phyloP scores from a whole-genome alignment of 257 asterid genomes.

The Scutellaria baicalensis region DNA sequence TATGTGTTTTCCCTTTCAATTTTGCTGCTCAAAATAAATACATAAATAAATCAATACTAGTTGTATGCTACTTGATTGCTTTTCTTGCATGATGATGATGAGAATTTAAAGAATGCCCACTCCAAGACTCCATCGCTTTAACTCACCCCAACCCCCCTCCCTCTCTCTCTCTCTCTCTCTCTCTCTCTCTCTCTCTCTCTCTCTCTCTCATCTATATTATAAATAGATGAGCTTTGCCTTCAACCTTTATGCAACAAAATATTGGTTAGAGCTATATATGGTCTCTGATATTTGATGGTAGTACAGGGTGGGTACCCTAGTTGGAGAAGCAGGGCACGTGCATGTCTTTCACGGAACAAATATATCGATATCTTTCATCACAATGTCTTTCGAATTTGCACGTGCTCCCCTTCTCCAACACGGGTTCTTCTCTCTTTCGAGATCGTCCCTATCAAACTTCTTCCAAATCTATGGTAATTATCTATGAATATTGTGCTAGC shows the following conservation, averaged over 20 bases:
- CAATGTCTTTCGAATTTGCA: conserved; percentile 35
- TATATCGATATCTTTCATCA: background rate
- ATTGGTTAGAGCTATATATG: background rate
- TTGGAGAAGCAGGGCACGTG: conserved; percentile 95
- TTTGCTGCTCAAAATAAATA: background rate
- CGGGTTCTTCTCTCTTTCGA: conserved; percentile 41
- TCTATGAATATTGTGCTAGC: too few species aligned
- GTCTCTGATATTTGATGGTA: background rate
- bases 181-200: background rate
- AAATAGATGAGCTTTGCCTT: conserved; percentile 19
- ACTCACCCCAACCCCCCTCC: conserved; percentile 1
- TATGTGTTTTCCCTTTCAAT: conserved; percentile 10
- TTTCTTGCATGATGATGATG: conserved; percentile 22
- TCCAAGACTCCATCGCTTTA: conserved; percentile 51
- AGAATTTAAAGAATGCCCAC: conserved; percentile 49
- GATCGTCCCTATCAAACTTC: too few species aligned
- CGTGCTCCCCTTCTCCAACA: conserved; percentile 89
- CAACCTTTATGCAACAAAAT: background rate
- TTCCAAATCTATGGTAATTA: too few species aligned
- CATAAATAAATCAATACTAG: conserved; percentile 1
- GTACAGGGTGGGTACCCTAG: conserved; percentile 38
- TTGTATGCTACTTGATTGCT: conserved; percentile 16
- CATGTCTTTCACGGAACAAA: conserved; percentile 16
- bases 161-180: background rate
- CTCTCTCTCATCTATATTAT: background rate